A percentile compares a stretch with the other conserved stretches of the same genome.
Conservation (phyloP, 148 eudicot genomes). For the Pouteria glomerata region DNA sequence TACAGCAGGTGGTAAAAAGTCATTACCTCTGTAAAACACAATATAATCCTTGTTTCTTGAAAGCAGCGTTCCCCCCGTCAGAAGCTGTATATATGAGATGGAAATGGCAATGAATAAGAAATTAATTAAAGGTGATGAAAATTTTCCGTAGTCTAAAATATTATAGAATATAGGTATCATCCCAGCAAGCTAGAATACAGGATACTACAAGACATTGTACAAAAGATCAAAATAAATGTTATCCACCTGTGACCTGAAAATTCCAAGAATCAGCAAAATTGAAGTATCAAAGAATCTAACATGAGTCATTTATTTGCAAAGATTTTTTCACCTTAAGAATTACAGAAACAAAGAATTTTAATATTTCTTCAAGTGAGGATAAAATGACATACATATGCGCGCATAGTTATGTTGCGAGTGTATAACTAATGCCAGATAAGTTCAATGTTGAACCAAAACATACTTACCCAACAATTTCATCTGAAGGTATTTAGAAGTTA, state of each 20-base stretch:
- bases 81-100: constrained; percentile 39
- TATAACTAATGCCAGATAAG: not conserved
- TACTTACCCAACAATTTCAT: not conserved
- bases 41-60: constrained; percentile 91
- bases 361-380: not conserved
- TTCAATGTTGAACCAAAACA: not conserved
- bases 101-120: constrained; percentile 6
- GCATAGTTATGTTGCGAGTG: not conserved
- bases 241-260: not conserved
- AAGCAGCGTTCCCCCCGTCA: constrained; percentile 85
- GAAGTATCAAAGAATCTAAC: not conserved
- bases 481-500: not conserved
- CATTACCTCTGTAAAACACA: constrained; percentile 92
- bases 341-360: not conserved
- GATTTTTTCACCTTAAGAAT: not conserved
- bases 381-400: not conserved
- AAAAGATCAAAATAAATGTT: not conserved
- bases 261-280: not conserved
- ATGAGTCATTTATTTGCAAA: not conserved
- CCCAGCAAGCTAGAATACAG: not conserved
- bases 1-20: constrained; percentile 76
- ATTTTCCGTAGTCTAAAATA: not conserved
- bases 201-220: not conserved
- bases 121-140: not conserved
- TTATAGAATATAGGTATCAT: not conserved